Evolutionary conservation across 2,329 filamentous ascomycete genomes (phyloP).

Genomic region (Coniochaeta sp.): DNA sequence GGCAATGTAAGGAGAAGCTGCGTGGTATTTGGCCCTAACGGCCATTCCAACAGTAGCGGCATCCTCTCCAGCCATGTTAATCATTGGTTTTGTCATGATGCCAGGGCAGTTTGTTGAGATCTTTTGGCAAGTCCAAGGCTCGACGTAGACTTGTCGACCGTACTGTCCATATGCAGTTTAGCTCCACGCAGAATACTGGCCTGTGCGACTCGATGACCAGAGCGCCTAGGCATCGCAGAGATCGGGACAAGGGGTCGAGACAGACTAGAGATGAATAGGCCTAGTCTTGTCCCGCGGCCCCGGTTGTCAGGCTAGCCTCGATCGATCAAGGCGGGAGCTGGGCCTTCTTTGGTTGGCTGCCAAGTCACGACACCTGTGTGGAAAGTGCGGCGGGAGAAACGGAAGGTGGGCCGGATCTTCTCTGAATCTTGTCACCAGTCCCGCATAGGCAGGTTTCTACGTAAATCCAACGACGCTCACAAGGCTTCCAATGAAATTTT

Average conservation of each 20-base stretch:
- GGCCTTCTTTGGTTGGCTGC: background rate
- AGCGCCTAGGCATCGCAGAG: background rate
- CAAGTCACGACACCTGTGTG: background rate
- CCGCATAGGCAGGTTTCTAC: too few relatives aligned
- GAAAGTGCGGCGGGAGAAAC: background rate
- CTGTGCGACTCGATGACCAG: background rate
- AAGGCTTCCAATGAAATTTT: too few relatives aligned
- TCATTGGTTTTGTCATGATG: background rate
- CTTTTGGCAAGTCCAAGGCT: background rate
- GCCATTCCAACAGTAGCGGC: background rate
- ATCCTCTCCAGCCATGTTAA: background rate
- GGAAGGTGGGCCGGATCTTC: background rate
- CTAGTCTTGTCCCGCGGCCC: background rate
- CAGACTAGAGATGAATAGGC: background rate
- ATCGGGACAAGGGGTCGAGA: background rate
- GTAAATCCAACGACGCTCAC: too few relatives aligned
- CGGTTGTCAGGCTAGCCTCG: background rate
- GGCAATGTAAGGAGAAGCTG: background rate
- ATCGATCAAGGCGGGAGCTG: background rate
- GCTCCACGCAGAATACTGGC: background rate
- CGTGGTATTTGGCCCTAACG: background rate
- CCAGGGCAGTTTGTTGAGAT: background rate
- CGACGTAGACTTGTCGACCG: too few relatives aligned
- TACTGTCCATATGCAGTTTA: background rate
- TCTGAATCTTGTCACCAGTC: background rate